phyloP scores from a whole-genome alignment of 2,329 filamentous ascomycete genomes.

The Fusarium torulosum region DNA sequence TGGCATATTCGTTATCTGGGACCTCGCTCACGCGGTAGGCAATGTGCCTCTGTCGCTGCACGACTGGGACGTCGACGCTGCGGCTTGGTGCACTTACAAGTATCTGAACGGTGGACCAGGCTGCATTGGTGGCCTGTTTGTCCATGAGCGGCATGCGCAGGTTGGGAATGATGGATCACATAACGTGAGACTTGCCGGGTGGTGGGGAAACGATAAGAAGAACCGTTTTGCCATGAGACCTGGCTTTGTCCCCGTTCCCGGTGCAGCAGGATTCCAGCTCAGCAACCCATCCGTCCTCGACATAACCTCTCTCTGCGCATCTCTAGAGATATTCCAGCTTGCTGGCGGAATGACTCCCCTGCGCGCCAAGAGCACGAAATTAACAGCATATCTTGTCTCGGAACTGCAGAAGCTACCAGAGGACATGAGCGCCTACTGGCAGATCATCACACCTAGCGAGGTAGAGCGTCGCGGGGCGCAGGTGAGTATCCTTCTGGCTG shows the following conservation, averaged over 20 bases:
- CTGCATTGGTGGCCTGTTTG: constrained; percentile 80
- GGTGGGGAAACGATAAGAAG: constrained; percentile 83
- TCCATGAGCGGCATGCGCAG: constrained; percentile 76
- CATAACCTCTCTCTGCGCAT: constrained; percentile 75
- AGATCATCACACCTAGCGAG: constrained; percentile 74
- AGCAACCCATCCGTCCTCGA: constrained; percentile 81
- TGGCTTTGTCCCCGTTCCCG: constrained; percentile 77
- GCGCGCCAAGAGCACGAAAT: constrained; percentile 64
- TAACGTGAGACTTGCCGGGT: constrained; percentile 76
- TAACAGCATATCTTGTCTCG: constrained; percentile 80
- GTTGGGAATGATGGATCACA: constrained; percentile 63
- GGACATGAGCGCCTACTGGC: constrained; percentile 56
- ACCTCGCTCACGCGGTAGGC: constrained; percentile 83
- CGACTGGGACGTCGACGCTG: constrained; percentile 88
- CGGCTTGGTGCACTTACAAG: constrained; percentile 90
- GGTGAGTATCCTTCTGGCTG: constrained; percentile 75
- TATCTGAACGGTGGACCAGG: constrained; percentile 87
- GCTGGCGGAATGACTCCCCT: constrained; percentile 71
- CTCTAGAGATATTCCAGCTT: constrained; percentile 69
- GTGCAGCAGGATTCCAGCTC: constrained; percentile 82
- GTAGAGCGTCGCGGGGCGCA: constrained; percentile 78
- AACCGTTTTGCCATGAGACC: constrained; percentile 83
- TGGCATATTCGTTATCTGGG: constrained; percentile 81
- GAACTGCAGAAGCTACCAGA: constrained; percentile 60
- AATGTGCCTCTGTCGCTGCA: constrained; percentile 82